phyloP scores from a whole-genome alignment of 768 basidiomycete species.

The Grammothele lineata region DNA sequence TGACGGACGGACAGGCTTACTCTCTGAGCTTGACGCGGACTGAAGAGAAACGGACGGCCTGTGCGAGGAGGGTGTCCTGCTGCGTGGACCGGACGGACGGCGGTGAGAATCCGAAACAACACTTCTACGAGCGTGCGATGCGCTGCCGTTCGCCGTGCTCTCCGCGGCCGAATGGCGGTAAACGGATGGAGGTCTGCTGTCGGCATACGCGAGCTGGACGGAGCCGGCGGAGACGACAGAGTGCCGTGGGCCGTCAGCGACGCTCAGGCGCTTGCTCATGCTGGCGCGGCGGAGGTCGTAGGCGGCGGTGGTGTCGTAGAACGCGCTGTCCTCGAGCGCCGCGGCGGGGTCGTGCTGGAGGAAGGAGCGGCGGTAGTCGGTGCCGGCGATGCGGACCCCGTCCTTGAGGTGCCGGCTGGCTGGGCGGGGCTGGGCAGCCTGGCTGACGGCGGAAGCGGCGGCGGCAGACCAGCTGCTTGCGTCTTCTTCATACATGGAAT shows the following conservation, averaged over 20 bases:
- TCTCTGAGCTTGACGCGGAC: not conserved
- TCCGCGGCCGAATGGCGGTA: slow-evolving; percentile 11
- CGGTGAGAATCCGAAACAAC: slow-evolving; percentile 9
- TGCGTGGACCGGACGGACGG: slow-evolving; percentile 12
- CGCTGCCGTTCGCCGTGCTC: slow-evolving; percentile 12
- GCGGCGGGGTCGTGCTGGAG: slow-evolving; percentile 19
- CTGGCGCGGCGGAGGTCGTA: slow-evolving; percentile 16
- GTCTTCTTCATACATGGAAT: slow-evolving; percentile 81
- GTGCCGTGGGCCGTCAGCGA: slow-evolving; percentile 17
- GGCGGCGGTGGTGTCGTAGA: slow-evolving; percentile 27
- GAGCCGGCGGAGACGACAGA: slow-evolving; percentile 27
- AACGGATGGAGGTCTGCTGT: slow-evolving; percentile 21
- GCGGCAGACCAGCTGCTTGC: slow-evolving; percentile 44
- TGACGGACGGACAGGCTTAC: slow-evolving; percentile 1
- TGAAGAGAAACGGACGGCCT: slow-evolving; percentile 9
- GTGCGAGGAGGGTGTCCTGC: slow-evolving; percentile 9
- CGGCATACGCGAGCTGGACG: slow-evolving; percentile 23
- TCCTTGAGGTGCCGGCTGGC: slow-evolving; percentile 28
- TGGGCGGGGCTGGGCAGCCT: slow-evolving; percentile 24
- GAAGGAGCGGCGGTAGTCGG: slow-evolving; percentile 30
- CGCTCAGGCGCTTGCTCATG: slow-evolving; percentile 20
- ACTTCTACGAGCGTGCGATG: slow-evolving; percentile 6
- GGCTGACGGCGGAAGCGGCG: slow-evolving; percentile 20
- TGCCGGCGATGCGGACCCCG: slow-evolving; percentile 18
- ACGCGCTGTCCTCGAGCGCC: slow-evolving; percentile 24